Percentiles rank a stretch among this genome's conserved stretches.
These are phyloP conservation scores for Trichocladium antarcticum DNA, from an alignment of 495 filamentous ascomycete species.

Conservation along the genomic window DNA sequence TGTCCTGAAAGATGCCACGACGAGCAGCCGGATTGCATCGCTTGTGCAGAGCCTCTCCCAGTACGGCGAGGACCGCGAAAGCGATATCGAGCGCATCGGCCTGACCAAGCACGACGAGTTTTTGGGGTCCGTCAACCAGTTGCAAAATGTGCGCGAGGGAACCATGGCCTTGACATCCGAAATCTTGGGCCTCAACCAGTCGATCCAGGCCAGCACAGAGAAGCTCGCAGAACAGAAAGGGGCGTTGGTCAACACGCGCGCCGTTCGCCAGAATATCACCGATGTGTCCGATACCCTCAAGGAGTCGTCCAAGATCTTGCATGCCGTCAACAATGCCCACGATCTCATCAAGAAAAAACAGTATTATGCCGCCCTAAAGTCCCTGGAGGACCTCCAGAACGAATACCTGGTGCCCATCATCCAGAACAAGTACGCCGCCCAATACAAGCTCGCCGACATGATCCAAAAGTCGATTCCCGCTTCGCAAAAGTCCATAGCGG, in stretches of 20 bases:
- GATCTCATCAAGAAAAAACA: slow-evolving; percentile 83
- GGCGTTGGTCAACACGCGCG: slow-evolving; percentile 77
- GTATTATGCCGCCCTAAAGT: slow-evolving; percentile 88
- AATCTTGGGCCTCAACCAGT: slow-evolving; percentile 83
- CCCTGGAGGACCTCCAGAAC: slow-evolving; percentile 90
- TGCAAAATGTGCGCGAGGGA: slow-evolving; percentile 80
- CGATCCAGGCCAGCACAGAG: slow-evolving; percentile 91
- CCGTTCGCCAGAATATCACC: slow-evolving; percentile 90
- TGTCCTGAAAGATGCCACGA: slow-evolving; percentile 77
- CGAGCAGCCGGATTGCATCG: slow-evolving; percentile 57
- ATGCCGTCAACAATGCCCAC: slow-evolving; percentile 87
- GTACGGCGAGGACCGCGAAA: slow-evolving; percentile 75
- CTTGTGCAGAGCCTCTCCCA: slow-evolving; percentile 67
- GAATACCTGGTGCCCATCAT: slow-evolving; percentile 62
- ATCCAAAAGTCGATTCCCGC: slow-evolving; percentile 91
- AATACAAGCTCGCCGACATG: slow-evolving; percentile 91
- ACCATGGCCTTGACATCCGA: slow-evolving; percentile 81
- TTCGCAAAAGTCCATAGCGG: slow-evolving; percentile 84
- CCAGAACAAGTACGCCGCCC: slow-evolving; percentile 67
- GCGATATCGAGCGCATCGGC: slow-evolving; percentile 89
- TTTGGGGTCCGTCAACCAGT: slow-evolving; percentile 79
- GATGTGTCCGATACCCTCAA: slow-evolving; percentile 82
- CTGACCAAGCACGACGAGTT: slow-evolving; percentile 96
- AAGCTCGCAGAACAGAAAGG: slow-evolving; percentile 91
- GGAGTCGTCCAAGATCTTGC: slow-evolving; percentile 83